Base-by-base conservation (phyloP, 257 asterid species). In the Nicotiana tomentosiformis region DNA sequence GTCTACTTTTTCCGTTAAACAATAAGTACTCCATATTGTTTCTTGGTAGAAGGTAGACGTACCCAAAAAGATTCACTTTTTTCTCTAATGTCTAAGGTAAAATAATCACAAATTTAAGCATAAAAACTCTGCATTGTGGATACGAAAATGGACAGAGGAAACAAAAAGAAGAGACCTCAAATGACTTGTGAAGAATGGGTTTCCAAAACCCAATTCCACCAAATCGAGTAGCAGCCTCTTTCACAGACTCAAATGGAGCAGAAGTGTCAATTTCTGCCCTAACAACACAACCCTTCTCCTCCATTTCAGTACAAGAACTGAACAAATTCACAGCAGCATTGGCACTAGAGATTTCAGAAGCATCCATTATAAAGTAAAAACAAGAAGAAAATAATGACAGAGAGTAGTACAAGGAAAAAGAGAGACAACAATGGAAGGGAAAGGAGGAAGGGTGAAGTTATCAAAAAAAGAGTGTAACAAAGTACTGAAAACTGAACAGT, bases 191-290 rank as follows among this genome's bases (percentile, higher is more conserved):
- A 32, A 93, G 85, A 80, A 67, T 18, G 88, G 99, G 98, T 85
- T 85, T 93, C 99, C 99, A 96, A 87, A 93, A 93, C 14, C 96
- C 99, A 87, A 93, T 92, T 5, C 98, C 99, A 17, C 99, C 99
- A 74, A 96, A 96, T 18, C 92, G 91, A 81, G 35, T 87, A 12
- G 95, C 97, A 23, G 98, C 99, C 89, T 96, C 98, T 88, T 90
- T 96, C 0, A 96, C 99, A 1, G 98, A 96, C 91, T 92, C 98
- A 83, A 96, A 92, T 49, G 98, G 98, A 39, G 95, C 95, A 2
- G 98, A 96, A 29, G 99, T 96, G 88, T 93, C 99, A 43, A 96
- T 91, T 86, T 93, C 98, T 12, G 88, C 89, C 92, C 95, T 84
- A 66, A 23, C 33, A n/a, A 23, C 26, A 26, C 18, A 60, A 30